These are phyloP conservation scores for Suillus plorans DNA, from an alignment of 768 basidiomycete genomes.

Conservation along the genomic window DNA sequence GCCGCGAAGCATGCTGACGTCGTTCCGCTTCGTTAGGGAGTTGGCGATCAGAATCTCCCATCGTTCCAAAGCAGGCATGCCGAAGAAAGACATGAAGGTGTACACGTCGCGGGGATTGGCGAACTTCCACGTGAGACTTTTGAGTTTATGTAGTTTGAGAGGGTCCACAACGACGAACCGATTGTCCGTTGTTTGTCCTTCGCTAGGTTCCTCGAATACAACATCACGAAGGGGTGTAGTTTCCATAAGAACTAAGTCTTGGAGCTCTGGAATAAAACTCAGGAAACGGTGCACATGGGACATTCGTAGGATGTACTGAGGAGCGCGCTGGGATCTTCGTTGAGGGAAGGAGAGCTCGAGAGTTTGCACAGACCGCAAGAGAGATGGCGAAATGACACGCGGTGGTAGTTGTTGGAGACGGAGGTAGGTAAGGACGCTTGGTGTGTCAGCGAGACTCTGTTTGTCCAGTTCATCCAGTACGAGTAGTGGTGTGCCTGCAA, in stretches of 20 bases:
- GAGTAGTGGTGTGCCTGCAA: slow-evolving; percentile 27
- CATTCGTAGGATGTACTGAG: slow-evolving; percentile 37
- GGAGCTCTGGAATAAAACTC: slow-evolving; percentile 37
- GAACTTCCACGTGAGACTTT: slow-evolving; percentile 47
- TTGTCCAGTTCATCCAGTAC: slow-evolving; percentile 17
- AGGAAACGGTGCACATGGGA: slow-evolving; percentile 41
- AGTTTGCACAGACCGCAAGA: slow-evolving; percentile 38
- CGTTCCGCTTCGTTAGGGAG: slow-evolving; percentile 26
- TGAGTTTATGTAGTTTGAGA: slow-evolving; percentile 39
- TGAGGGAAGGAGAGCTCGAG: slow-evolving; percentile 44
- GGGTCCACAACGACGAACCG: slow-evolving; percentile 18
- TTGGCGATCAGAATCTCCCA: slow-evolving; percentile 46
- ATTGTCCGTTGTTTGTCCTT: slow-evolving; percentile 10
- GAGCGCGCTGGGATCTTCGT: slow-evolving; percentile 24
- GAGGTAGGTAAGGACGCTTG: slow-evolving; percentile 30
- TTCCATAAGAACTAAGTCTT: slow-evolving; percentile 42
- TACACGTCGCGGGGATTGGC: slow-evolving; percentile 43
- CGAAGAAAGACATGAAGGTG: slow-evolving; percentile 42
- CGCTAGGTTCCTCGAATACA: slow-evolving; percentile 13
- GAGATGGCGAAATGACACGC: slow-evolving; percentile 34
- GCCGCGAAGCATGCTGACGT: slow-evolving; percentile 28
- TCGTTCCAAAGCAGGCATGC: slow-evolving; percentile 39
- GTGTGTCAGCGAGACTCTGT: slow-evolving; percentile 4
- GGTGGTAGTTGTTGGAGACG: slow-evolving; percentile 43
- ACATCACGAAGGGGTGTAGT: slow-evolving; percentile 43